Evolutionary conservation across 176 grass and related monocot genomes (phyloP), one percentile per base, ranked within the genome.

Genomic region (Paspalum notatum): DNA sequence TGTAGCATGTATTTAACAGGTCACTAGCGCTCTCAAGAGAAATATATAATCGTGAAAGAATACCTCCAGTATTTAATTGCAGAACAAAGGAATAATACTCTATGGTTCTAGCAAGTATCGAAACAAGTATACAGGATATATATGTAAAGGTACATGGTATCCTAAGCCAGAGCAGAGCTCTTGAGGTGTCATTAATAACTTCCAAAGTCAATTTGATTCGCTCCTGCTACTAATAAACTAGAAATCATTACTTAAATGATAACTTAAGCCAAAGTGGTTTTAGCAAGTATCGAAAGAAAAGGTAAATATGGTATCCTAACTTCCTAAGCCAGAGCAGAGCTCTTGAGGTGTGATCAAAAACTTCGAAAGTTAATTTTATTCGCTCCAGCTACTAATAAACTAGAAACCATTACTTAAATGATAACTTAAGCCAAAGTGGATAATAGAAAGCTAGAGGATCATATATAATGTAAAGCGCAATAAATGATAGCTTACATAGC

Each of bases 401-500:
- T n/a, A n/a, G n/a, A n/a, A n/a, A n/a, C n/a, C n/a, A n/a, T n/a
- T n/a, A n/a, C n/a, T 3, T 32, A 32, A 32, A 32, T 32, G 32
- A 32, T 32, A 32, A 32, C 3, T 32, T 32, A 32, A 32, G 32
- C 32, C 32, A 32, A 32, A 32, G n/a, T 72, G 52, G 13, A 86
- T 78, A 40, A 18, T 62, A 68, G 17, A 72, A 90, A 26, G 48
- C 54, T 43, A 76, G 37, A 78, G 53, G 27, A 57, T 21, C 39
- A 53, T 17, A 53, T 17, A 82, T 24, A 87, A 38, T 27, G 7
- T 12, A 40, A 40, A 79, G 44, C 10, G 61, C 9, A 39, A 38
- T 25, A 39, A 80, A 66, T 55, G 51, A 66, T 71, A 66, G 88
- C 85, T 95, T 76, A 99, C 96, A 84, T 99, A 99, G 45, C 96